A percentile compares a stretch with the other conserved stretches of the same genome.
phyloP scores from a whole-genome alignment of 306 rosid genomes.

The Citrullus mucosospermus region DNA sequence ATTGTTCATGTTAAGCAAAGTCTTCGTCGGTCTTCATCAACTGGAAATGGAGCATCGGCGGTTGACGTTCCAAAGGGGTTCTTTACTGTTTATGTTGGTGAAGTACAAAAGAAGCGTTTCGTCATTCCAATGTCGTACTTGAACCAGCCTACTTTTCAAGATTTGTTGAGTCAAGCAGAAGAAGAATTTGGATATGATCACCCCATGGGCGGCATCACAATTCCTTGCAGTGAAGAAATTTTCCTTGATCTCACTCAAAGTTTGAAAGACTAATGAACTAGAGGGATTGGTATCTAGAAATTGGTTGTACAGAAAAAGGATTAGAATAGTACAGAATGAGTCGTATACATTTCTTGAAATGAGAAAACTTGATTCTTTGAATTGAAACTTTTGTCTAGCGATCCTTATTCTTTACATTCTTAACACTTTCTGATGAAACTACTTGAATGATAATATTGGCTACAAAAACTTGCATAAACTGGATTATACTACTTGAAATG shows the following conservation, averaged over 20 bases:
- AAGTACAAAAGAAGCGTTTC: constrained; percentile 13
- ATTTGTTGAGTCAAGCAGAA: constrained; percentile 14
- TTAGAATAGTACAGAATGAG: background rate
- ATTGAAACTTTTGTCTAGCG: background rate
- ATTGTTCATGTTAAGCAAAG: background rate
- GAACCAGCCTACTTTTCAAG: constrained; percentile 23
- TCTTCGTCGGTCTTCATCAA: constrained; percentile 12
- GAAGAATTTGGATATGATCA: constrained; percentile 32
- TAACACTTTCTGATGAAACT: background rate
- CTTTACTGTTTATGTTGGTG: constrained; percentile 25
- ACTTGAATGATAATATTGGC: background rate
- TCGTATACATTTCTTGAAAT: background rate
- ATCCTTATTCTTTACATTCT: background rate
- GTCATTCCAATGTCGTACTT: constrained; percentile 22
- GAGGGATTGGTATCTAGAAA: background rate
- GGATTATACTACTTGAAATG: background rate
- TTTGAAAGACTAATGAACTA: background rate
- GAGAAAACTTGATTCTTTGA: background rate
- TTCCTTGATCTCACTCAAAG: background rate
- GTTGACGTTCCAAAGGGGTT: constrained; percentile 20
- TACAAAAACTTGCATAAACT: background rate
- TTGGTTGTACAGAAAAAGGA: background rate
- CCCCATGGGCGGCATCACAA: constrained; percentile 29
- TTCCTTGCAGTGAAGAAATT: constrained; percentile 10
- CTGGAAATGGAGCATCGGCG: background rate